A percentile compares a stretch with the other conserved stretches of the same genome.
These are phyloP conservation scores for Coemansia sp. DNA, from an alignment of 192 early-diverging fungal species.

Conservation along the genomic window DNA sequence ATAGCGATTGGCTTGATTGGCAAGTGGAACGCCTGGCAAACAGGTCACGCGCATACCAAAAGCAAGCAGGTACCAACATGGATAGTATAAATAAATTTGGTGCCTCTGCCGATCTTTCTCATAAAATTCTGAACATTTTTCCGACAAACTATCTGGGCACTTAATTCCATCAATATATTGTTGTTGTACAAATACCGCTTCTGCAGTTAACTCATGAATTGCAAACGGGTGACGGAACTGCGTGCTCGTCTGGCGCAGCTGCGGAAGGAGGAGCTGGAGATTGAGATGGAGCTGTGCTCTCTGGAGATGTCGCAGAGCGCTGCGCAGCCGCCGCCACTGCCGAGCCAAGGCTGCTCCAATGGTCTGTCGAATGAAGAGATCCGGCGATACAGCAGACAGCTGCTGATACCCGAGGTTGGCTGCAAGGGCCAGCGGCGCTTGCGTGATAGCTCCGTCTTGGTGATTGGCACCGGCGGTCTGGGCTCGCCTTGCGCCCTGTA, in stretches of 20 bases:
- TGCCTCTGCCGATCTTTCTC: not conserved
- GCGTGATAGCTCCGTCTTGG: conserved; percentile 69
- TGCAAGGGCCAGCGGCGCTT: conserved; percentile 72
- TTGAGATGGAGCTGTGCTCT: conserved; percentile 32
- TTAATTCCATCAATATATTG: not conserved
- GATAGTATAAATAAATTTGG: not conserved
- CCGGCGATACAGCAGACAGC: conserved; percentile 79
- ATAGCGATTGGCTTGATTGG: not conserved
- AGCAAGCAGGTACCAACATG: not conserved
- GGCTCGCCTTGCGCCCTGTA: conserved; percentile 88
- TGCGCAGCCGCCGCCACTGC: not conserved
- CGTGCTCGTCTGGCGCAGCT: conserved; percentile 20
- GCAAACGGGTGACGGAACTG: conserved; percentile 5
- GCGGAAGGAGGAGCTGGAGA: conserved; percentile 40
- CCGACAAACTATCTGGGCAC: too few species aligned
- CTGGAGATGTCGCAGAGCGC: conserved; percentile 20
- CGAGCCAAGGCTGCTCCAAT: not conserved
- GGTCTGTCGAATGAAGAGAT: conserved; percentile 70
- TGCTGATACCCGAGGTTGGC: conserved; percentile 77
- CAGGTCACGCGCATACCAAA: not conserved
- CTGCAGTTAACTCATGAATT: conserved; percentile 8
- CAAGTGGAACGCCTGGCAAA: not conserved
- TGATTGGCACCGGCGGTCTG: conserved; percentile 94
- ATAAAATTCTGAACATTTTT: not conserved
- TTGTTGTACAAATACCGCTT: not conserved